Evolutionary conservation across 139 green algal genomes (phyloP).

Genomic region (Tetraselmis chui): DNA sequence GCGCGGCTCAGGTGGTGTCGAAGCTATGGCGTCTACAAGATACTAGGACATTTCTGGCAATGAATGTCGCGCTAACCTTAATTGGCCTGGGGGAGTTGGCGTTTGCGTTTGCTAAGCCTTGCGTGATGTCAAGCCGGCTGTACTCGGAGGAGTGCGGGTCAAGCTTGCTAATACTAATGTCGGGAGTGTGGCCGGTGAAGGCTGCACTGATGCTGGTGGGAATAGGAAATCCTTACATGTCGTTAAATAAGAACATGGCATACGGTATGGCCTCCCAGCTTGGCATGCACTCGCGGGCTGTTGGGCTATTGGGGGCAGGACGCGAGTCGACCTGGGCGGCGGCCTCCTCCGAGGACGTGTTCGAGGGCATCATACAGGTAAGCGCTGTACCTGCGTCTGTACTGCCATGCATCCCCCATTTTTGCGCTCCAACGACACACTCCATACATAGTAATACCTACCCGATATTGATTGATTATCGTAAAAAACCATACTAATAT

Average conservation of each 20-base stretch:
- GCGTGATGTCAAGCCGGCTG: not conserved
- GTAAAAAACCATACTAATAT: no score
- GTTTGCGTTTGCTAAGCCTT: not conserved
- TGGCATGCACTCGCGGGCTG: not conserved
- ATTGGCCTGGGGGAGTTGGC: not conserved
- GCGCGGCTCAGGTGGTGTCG: no score
- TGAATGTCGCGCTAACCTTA: no score
- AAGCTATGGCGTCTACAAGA: no score
- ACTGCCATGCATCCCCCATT: no score
- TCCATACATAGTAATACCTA: no score
- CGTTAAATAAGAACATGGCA: no score
- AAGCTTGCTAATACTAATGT: not conserved
- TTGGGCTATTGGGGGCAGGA: not conserved
- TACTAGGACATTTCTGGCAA: no score
- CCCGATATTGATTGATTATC: no score
- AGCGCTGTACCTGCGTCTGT: no score
- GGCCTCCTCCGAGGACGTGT: not conserved
- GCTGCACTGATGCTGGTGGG: not conserved
- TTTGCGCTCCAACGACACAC: no score
- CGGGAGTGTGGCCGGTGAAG: not conserved
- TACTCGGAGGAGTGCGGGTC: not conserved
- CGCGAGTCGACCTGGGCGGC: not conserved
- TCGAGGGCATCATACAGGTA: not conserved
- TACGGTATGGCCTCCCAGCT: not conserved
- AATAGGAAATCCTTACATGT: not conserved